Base-by-base conservation (phyloP, 1,139 yeast genomes). In the Kodamaea alishanica region DNA sequence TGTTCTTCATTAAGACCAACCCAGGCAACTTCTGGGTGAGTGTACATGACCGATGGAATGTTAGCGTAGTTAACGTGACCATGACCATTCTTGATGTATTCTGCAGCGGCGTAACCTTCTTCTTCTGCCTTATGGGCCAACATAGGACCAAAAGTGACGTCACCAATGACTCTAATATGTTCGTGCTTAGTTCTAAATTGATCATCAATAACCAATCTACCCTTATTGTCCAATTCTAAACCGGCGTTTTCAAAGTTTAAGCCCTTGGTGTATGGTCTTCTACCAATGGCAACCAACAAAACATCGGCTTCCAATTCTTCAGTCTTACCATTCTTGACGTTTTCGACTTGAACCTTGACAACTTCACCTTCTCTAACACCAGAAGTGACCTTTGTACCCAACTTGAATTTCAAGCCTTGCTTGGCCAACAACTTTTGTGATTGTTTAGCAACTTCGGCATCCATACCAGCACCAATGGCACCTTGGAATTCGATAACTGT, bases 41-140 rank as follows among this genome's bases (percentile, higher is more conserved):
- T 83, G 77, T 92, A 92, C 97, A 92, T 90, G 52, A 94, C 98
- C 32, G 96, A 81, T 51, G 99, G 99, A 55, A 94, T 92, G 71
- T 87, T 92, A 54, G 84, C 95, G 70, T 94, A 94, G 81, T 94
- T 94, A 53, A 94, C 97, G 62, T 94, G 98, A 45, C 99, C 99
- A 63, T 85, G 87, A 49, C 98, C 98, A 52, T 69, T 69, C 75
- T 88, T 87, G 65, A 94, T 81, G 75, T 79, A 86, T 72, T 94
- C 99, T 48, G 79, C 97, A 48, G 96, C 98, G 43, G 98, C 99
- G 56, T 94, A 84, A 68, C 97, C 99, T 76, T 94, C 99, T 67
- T 94, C 99, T 75, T 94, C 99, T 47, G 99, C 99, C 77, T 94
- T 94, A 79, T 94, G 99, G 48, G 99, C 99, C 71, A 94, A 80